Base-by-base conservation (phyloP, 2,329 filamentous ascomycete genomes). In the Aureobasidium sp. region DNA sequence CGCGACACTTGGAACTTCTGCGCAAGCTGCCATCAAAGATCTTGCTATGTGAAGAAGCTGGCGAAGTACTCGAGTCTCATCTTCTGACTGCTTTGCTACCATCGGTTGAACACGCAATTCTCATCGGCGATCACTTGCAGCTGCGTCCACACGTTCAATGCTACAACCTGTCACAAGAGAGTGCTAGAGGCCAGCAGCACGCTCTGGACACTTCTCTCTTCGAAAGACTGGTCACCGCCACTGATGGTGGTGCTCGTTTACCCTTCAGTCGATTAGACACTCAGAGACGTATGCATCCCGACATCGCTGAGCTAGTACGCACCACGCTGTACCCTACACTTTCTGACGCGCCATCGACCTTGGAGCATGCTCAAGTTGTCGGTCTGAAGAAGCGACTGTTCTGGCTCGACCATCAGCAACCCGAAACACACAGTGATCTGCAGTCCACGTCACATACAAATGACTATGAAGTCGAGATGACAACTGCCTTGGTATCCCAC, bases 11-110 rank as follows among this genome's bases (percentile, higher is more conserved):
- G 0, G 70, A 76, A 0, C 65, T 82, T 1, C 72, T 88, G 0
- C 75, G 78, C 8, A 75, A 76, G 8, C 63, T 86, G 1, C 68
- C 72, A 7, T 73, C 75, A 36, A 86, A 86, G 63, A 79, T 87
- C 0, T 69, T 89, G 16, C 69, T 89, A 1, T 87, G 83, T 50
- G 86, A 89, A 68, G 86, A 89, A 66, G 86, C 86, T 1, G 86
- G 81, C 0, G 85, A 89, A 65, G 82, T 89, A 0, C 74, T 88
- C 48, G 86, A 89, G 68, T 76, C 82, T 0, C 85, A 89, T 63
- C 74, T 82, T 2, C 67, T 88, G 1, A 82, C 82, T 0, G 79
- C 84, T 0, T 69, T 88, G 3, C 72, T 87, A 0, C 84, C 85
- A 0, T 79, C 79, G 0, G 69, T 87, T 0, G 78, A 87, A 67